These are phyloP conservation scores for Zygosaccharomyces siamensis DNA, from an alignment of 805 yeast genomes.

Conservation along the genomic window DNA sequence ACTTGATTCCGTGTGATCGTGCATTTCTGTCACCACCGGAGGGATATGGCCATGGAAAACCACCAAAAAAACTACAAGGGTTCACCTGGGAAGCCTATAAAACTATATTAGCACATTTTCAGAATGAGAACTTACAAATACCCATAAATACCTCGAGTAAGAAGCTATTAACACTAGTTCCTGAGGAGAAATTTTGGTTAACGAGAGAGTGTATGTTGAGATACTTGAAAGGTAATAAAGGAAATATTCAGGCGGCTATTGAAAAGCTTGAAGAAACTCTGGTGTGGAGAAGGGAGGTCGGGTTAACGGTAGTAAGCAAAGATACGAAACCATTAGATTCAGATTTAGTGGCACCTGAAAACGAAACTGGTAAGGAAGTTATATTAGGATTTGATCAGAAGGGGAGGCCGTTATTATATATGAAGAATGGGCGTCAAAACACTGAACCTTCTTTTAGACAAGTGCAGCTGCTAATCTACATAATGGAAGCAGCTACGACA, in stretches of 20 bases:
- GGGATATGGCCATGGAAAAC: conserved; percentile 16
- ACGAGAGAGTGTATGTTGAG: conserved; percentile 51
- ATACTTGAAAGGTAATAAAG: conserved; percentile 49
- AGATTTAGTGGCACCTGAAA: conserved; percentile 44
- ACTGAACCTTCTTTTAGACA: conserved; percentile 49
- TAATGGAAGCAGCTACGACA: conserved; percentile 50
- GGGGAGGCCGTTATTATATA: conserved; percentile 48
- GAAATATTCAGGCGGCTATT: conserved; percentile 43
- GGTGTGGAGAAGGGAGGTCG: conserved; percentile 54
- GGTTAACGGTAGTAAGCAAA: conserved; percentile 38
- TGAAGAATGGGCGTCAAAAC: conserved; percentile 52
- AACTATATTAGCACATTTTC: conserved; percentile 19
- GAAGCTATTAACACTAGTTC: conserved; percentile 35
- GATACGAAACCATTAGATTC: conserved; percentile 35
- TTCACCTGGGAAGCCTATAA: conserved; percentile 21
- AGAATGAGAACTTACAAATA: conserved; percentile 18
- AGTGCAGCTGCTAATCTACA: conserved; percentile 52
- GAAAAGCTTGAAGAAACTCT: conserved; percentile 44
- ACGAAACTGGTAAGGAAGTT: conserved; percentile 50
- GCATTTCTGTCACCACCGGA: conserved; percentile 24
- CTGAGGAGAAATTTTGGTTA: conserved; percentile 36
- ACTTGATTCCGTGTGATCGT: conserved; percentile 23
- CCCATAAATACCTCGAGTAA: conserved; percentile 37
- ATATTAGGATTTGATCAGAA: conserved; percentile 51
- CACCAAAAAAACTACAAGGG: conserved; percentile 17